These are phyloP conservation scores for Aspergillus sp. DNA, from an alignment of 2,329 filamentous ascomycete species.

Conservation along the genomic window DNA sequence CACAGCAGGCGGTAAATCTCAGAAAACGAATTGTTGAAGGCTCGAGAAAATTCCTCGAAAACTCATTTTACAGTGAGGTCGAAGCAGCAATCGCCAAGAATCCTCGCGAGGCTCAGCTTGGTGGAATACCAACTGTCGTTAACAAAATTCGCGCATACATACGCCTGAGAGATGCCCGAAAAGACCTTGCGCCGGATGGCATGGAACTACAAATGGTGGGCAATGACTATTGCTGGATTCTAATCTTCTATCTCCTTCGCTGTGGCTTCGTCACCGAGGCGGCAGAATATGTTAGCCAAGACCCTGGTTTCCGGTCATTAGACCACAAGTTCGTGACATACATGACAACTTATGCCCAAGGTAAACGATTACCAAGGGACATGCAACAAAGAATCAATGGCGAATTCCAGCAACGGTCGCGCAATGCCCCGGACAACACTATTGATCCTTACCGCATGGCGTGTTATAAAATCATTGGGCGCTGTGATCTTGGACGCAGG, in stretches of 20 bases:
- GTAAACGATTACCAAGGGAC: constrained; percentile 76
- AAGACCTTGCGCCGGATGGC: constrained; percentile 82
- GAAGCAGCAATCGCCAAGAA: constrained; percentile 79
- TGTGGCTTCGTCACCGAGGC: constrained; percentile 85
- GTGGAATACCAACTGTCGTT: constrained; percentile 82
- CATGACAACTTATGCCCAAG: constrained; percentile 80
- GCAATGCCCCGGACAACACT: constrained; percentile 82
- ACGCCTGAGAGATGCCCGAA: constrained; percentile 75
- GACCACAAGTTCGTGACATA: constrained; percentile 90
- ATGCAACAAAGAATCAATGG: constrained; percentile 86
- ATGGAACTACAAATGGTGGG: constrained; percentile 78
- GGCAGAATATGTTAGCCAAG: constrained; percentile 80
- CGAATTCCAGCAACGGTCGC: constrained; percentile 83
- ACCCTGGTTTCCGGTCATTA: constrained; percentile 81
- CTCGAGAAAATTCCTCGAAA: constrained; percentile 78
- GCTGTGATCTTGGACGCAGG: constrained; percentile 63
- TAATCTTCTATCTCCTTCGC: constrained; percentile 89
- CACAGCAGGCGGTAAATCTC: constrained; percentile 66
- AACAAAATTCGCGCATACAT: constrained; percentile 95
- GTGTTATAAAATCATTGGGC: constrained; percentile 96
- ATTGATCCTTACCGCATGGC: constrained; percentile 95
- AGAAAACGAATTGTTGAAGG: constrained; percentile 80
- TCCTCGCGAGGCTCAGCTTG: constrained; percentile 84
- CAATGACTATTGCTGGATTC: constrained; percentile 88
- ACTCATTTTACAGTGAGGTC: constrained; percentile 76